phyloP scores from a whole-genome alignment of 805 yeast genomes.

The Tetrapisispora namnaoensis region DNA sequence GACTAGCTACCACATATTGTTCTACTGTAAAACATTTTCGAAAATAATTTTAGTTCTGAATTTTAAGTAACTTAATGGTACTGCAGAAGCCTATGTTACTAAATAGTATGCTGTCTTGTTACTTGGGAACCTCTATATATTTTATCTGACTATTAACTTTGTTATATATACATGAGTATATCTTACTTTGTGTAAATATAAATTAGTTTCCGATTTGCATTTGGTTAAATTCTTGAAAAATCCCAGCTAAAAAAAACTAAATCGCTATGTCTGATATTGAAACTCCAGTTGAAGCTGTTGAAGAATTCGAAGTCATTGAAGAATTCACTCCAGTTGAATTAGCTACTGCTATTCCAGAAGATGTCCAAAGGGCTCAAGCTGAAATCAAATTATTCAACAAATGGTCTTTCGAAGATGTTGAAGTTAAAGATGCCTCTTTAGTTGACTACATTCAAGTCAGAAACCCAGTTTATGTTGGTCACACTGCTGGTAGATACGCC shows the following conservation, averaged over 20 bases:
- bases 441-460: slow-evolving; percentile 97
- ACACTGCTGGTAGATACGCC: slow-evolving; percentile 99
- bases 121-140: too few species aligned
- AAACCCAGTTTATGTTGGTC: slow-evolving; percentile 94
- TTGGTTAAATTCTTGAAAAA: neutral
- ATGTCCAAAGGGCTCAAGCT: slow-evolving; percentile 88
- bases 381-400: slow-evolving; percentile 98
- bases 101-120: neutral
- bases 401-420: slow-evolving; percentile 97
- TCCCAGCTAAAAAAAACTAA: neutral
- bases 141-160: too few species aligned
- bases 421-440: slow-evolving; percentile 94
- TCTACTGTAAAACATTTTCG: too few species aligned
- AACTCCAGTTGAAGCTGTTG: slow-evolving; percentile 49
- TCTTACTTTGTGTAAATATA: too few species aligned
- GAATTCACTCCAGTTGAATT: slow-evolving; percentile 64
- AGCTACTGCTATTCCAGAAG: slow-evolving; percentile 96
- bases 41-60: neutral
- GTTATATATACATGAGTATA: too few species aligned
- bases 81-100: neutral
- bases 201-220: too few species aligned
- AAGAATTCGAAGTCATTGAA: slow-evolving; percentile 62
- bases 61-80: neutral
- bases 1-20: too few species aligned
- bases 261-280: slow-evolving; percentile 78